Conservation (phyloP, 2,329 filamentous ascomycete genomes). For the Lojkania enalia region DNA sequence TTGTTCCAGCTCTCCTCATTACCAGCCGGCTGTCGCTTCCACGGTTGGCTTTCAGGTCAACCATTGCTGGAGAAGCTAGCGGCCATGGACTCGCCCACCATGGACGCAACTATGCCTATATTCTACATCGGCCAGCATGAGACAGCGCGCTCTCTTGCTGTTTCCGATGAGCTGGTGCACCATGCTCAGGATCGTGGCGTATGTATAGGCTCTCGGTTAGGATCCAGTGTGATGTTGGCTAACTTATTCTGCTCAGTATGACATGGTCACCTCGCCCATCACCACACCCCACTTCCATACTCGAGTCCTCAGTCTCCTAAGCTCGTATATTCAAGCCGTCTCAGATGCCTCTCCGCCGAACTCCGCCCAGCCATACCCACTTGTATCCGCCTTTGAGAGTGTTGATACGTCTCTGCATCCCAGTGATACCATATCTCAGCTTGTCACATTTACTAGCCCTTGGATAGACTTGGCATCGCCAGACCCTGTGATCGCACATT, state of each 20-base stretch:
- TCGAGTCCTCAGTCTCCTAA: slow-evolving; percentile 66
- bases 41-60: neutral
- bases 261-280: slow-evolving; percentile 77
- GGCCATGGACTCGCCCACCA: slow-evolving; percentile 37
- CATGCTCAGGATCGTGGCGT: slow-evolving; percentile 71
- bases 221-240: slow-evolving; percentile 3
- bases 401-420: slow-evolving; percentile 77
- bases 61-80: neutral
- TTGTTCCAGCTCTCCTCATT: neutral
- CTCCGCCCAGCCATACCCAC: slow-evolving; percentile 47
- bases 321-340: slow-evolving; percentile 55
- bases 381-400: slow-evolving; percentile 69
- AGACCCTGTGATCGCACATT: slow-evolving; percentile 79
- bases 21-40: neutral
- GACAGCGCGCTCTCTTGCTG: slow-evolving; percentile 61
- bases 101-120: slow-evolving; percentile 48
- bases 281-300: slow-evolving; percentile 74
- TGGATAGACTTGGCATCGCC: slow-evolving; percentile 90
- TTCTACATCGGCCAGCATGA: slow-evolving; percentile 79
- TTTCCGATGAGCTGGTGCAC: slow-evolving; percentile 66
- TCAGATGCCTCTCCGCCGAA: slow-evolving; percentile 49
- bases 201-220: slow-evolving; percentile 20
- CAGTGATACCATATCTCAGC: slow-evolving; percentile 67
- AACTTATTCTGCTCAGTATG: slow-evolving; percentile 63
- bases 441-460: slow-evolving; percentile 79